Evolutionary conservation across 345 rosid species (phyloP), one percentile per base, ranked within the genome.

Genomic region (Fremontodendron californicum): DNA sequence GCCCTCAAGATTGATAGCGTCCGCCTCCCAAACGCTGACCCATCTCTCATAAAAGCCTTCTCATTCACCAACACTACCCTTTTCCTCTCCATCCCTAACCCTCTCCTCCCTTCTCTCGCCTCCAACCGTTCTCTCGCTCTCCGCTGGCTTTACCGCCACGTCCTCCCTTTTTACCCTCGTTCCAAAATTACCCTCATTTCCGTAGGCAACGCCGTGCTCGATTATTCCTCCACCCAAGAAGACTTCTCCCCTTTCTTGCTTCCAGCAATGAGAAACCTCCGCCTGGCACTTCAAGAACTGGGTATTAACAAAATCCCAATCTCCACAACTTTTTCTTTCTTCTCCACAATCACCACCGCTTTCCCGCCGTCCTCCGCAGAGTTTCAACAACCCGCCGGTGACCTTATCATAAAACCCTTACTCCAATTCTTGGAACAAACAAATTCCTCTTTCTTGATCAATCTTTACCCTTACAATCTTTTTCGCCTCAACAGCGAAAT

Each of bases 291-390:
- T 18, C 81, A 57, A 0, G 93, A 89, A 71, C 84, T 94, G n/a
- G 92, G 94, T 16, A 90, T 94, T 70, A 82, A 51, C 69, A 82
- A 79, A 75, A 82, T 94, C 63, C 70, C 87, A 2, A 90, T 94
- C 25, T 94, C 96, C 64, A 87, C 97, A 0, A 89, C 96, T 3
- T 94, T 94, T 86, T 92, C 97, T 42, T 94, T 94, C 86, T 77
- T 87, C 84, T 84, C 84, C 80, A 76, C 81, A 77, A 84, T 92
- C 57, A 86, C 93, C 6, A 86, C 89, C 58, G 78, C 94, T 35
- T 92, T 92, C 45, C 97, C 98, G 0, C 98, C 98, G 0, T 94
- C 98, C 13, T 74, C 89, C 1, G 92, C 96, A 0, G 76, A 68
- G 64, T 94, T 94, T 77, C 91, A 87, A 63, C 88, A 94, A 71